phyloP scores from a whole-genome alignment of 73 alveolate species.

The Stentor coeruleus region DNA sequence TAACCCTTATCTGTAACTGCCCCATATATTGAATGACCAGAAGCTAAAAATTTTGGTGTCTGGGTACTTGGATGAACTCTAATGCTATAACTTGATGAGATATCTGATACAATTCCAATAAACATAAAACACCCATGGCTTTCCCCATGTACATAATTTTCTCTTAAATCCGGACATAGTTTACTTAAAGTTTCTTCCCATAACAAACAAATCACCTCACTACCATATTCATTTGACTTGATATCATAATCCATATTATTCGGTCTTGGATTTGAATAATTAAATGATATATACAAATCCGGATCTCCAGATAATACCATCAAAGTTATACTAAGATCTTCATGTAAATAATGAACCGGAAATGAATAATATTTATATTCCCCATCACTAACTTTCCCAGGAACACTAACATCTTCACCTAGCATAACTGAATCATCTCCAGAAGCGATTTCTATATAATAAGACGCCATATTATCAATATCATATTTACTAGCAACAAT shows the following conservation, averaged over 20 bases:
- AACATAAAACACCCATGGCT: neutral
- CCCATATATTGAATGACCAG: neutral
- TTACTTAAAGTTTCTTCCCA: neutral
- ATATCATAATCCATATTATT: neutral
- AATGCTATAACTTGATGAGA: conserved; percentile 11
- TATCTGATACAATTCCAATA: neutral
- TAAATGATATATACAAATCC: neutral
- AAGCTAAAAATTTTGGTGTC: neutral
- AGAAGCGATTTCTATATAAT: neutral
- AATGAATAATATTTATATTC: conserved; percentile 9
- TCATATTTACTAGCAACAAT: neutral
- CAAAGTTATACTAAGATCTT: conserved; percentile 1
- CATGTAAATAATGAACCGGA: conserved; percentile 5
- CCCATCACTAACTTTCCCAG: conserved; percentile 2
- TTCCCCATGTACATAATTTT: neutral
- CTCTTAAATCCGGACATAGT: neutral
- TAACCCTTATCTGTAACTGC: neutral
- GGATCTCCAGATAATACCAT: conserved; percentile 26
- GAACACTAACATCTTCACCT: neutral
- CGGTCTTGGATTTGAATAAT: neutral
- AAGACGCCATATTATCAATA: conserved; percentile 14
- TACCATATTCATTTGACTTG: conserved; percentile 4
- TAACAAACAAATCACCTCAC: neutral
- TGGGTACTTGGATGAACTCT: neutral
- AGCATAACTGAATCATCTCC: neutral